Evolutionary conservation across 139 green algal genomes (phyloP).

Genomic region (Chlamydomonas schloesseri): DNA sequence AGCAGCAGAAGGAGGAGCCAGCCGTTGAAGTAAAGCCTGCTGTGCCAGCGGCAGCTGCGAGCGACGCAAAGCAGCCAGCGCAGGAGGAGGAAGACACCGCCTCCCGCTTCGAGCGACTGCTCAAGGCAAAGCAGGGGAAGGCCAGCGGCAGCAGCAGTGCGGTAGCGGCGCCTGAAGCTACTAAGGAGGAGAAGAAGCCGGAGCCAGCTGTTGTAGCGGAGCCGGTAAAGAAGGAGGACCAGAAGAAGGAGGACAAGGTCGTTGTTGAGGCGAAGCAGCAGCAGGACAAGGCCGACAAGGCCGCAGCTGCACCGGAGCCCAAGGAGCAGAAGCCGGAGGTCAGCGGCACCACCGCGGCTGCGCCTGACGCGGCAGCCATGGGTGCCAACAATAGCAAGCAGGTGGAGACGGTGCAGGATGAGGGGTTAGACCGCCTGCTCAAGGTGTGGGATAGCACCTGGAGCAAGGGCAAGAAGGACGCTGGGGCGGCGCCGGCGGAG

Average conservation of each 20-base stretch:
- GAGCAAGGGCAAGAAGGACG: not conserved
- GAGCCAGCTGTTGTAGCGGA: too few species aligned
- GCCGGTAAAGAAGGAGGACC: too few species aligned
- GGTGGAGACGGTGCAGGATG: not conserved
- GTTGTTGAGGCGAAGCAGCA: not conserved
- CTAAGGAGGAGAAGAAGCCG: too few species aligned
- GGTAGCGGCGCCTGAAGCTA: too few species aligned
- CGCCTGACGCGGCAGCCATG: not conserved
- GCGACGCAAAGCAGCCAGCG: too few species aligned
- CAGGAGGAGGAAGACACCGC: not conserved
- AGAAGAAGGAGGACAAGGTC: too few species aligned
- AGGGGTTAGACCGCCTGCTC: not conserved
- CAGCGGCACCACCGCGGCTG: not conserved
- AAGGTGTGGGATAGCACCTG: constrained; percentile 17
- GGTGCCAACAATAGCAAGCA: not conserved
- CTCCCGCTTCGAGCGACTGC: not conserved
- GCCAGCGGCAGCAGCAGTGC: too few species aligned
- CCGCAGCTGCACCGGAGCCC: not conserved
- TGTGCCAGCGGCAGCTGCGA: too few species aligned
- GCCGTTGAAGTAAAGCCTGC: too few species aligned
- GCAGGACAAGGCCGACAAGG: not conserved
- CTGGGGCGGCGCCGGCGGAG: not conserved
- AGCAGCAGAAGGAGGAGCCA: too few species aligned
- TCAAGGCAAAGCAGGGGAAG: not conserved
- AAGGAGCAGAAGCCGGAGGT: not conserved